Evolutionary conservation across 2,329 filamentous ascomycete species (phyloP), one percentile per base, ranked within the genome.

Genomic region (Nigrospora sphaerica): DNA sequence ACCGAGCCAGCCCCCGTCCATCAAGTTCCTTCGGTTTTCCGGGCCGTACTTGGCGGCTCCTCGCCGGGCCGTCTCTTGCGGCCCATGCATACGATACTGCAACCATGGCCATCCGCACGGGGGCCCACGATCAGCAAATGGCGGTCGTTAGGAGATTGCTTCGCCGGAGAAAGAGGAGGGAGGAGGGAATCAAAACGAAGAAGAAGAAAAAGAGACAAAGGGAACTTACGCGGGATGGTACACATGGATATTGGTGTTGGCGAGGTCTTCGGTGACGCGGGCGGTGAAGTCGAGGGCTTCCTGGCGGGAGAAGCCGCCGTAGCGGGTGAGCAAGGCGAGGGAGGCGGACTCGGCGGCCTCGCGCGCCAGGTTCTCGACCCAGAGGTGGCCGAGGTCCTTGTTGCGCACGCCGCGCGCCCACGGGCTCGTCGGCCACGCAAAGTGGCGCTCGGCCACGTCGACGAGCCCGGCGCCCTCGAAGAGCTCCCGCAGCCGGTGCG

Each of bases 401-500:
- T 48, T 48, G 28, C 41, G 46, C 13, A 39, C 31, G 5, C 49
- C 49, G 35, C 42, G 37, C 6, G 46, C 42, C 49, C 49, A 50
- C 12, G 49, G 46, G 39, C 41, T 50, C 42, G 16, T 36, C 12
- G 49, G 49, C 49, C 49, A 50, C 10, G 48, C 17, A 6, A 50
- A 46, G 16, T 37, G 23, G 16, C 41, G 39, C 34, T 50, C 49
- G 23, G 36, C 39, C 16, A 50, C 40, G 12, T 50, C 46, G 31
- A 32, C 43, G 11, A 50, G 39, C 11, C 49, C 49, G 17, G 37
- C 46, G 39, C 35, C 36, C 13, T 37, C 42, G 31, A 48, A 48
- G 46, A 50, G 45, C 16, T 45, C 42, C 3, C 39, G 40, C 10
- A 42, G 37, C 19, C 46, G 17, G 7, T 43, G 42, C 3, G 39